Percentiles rank a stretch among this genome's conserved stretches.
phyloP scores from a whole-genome alignment of 495 filamentous ascomycete genomes.

The Saxophila tyrrhenica region DNA sequence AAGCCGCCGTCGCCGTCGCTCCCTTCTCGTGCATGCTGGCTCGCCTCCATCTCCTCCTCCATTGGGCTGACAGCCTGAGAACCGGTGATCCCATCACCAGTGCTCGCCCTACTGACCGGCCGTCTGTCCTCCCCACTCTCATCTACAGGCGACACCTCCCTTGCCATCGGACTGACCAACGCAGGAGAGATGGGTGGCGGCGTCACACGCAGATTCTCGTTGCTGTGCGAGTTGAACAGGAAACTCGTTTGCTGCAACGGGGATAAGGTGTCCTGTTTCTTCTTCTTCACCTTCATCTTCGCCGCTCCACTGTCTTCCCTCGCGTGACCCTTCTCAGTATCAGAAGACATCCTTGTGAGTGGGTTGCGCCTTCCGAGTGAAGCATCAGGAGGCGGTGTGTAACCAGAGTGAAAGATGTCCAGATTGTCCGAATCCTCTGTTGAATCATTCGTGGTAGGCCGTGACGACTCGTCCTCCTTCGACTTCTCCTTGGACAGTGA shows the following conservation, averaged over 20 bases:
- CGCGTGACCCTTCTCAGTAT: neutral
- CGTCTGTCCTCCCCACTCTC: neutral
- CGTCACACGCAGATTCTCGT: neutral
- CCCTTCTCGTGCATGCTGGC: too few relatives aligned
- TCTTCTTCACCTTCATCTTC: conserved; percentile 19
- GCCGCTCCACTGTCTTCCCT: neutral
- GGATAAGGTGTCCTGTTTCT: neutral
- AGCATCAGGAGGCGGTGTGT: conserved; percentile 48
- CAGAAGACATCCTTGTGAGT: neutral
- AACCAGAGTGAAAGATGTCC: conserved; percentile 52
- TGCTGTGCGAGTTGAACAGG: neutral
- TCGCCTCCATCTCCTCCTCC: neutral
- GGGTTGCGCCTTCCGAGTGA: conserved; percentile 38
- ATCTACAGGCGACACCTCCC: neutral
- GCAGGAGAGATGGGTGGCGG: neutral
- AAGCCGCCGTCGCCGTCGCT: conserved; percentile 22
- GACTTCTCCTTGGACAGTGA: neutral
- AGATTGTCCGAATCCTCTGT: conserved; percentile 20
- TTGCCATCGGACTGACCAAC: neutral
- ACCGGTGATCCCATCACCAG: conserved; percentile 12
- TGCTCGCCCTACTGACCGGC: conserved; percentile 15
- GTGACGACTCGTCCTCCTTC: conserved; percentile 11
- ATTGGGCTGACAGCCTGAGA: conserved; percentile 1
- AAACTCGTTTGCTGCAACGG: conserved; percentile 3
- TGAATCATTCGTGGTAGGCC: conserved; percentile 19